These are phyloP conservation scores for Beta macrorhiza DNA, from an alignment of 179 eudicot species.

Conservation along the genomic window DNA sequence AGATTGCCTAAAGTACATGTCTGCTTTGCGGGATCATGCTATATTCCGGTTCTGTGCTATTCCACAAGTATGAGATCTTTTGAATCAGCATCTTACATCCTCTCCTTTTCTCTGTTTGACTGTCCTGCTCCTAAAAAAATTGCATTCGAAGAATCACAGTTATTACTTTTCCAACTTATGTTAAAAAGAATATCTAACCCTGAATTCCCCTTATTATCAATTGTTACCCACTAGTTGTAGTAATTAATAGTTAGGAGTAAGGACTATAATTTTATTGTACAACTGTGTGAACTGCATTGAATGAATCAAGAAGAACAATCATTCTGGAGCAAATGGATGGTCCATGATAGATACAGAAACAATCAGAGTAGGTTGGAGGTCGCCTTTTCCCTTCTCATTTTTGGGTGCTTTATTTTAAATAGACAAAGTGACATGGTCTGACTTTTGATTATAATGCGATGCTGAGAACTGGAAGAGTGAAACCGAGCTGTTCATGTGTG, in stretches of 20 bases:
- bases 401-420: neutral
- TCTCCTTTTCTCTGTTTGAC: neutral
- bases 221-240: neutral
- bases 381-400: no score
- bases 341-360: neutral
- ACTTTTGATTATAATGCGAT: neutral
- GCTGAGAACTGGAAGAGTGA: neutral
- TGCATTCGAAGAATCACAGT: neutral
- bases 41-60: conserved; percentile 93
- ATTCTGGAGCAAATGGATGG: neutral
- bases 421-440: neutral
- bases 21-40: conserved; percentile 57
- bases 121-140: neutral
- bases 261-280: neutral
- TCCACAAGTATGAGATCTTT: conserved; percentile 65
- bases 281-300: neutral
- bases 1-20: conserved; percentile 79
- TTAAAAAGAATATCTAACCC: neutral
- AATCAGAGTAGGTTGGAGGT: neutral
- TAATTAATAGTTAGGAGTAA: neutral
- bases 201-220: neutral
- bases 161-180: neutral
- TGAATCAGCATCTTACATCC: conserved; percentile 5
- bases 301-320: neutral
- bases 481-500: neutral